Evolutionary conservation across 306 rosid species (phyloP).

Genomic region (Notholithocarpus densiflorus): DNA sequence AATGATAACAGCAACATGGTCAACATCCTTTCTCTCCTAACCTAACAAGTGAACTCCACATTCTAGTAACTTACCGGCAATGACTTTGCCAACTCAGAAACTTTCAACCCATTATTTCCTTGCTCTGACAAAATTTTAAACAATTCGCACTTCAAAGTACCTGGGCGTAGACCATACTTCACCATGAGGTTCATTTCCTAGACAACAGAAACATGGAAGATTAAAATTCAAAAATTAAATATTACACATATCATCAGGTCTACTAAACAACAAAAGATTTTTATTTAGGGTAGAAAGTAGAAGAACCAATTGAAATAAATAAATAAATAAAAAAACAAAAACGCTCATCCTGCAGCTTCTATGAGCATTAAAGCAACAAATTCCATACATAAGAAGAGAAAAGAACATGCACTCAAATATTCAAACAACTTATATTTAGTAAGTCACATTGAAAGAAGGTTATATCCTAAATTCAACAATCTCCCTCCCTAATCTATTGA

Average conservation of each 20-base stretch:
- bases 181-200: constrained; percentile 74
- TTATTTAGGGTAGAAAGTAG: constrained; percentile 10
- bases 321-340: too few relatives aligned
- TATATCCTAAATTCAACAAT: background rate
- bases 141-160: constrained; percentile 79
- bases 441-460: background rate
- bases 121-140: constrained; percentile 66
- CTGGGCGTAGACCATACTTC: constrained; percentile 65
- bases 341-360: background rate
- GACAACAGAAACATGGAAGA: constrained; percentile 11
- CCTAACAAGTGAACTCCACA: background rate
- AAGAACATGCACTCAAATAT: background rate
- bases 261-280: background rate
- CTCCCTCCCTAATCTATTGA: background rate
- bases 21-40: constrained; percentile 10
- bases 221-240: constrained; percentile 21
- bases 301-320: background rate
- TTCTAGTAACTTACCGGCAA: constrained; percentile 45
- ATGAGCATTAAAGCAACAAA: background rate
- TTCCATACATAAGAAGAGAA: background rate
- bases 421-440: background rate
- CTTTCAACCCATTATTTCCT: constrained; percentile 79
- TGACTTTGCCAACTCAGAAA: constrained; percentile 68
- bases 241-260: background rate
- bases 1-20: background rate